Base-by-base conservation (phyloP, 2,329 filamentous ascomycete species). In the Aureobasidium zeae region DNA sequence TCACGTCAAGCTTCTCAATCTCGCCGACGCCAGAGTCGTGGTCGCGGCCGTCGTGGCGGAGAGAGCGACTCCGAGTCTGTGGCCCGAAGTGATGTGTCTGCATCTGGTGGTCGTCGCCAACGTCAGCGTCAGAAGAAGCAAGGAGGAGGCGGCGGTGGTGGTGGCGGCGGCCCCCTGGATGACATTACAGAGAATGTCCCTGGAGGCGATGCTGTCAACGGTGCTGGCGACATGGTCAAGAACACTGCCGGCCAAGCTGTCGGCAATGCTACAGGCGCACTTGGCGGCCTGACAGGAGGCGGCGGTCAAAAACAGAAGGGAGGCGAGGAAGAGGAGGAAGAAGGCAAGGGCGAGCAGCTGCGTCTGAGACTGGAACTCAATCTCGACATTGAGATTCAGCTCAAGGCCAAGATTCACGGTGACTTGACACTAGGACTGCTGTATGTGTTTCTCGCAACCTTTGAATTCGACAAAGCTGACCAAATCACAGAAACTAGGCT, bases 331-430 rank as follows among this genome's bases (percentile, higher is more conserved):
- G 57, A 57, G 32, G 57, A 60, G 7, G 64, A 61, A 11, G 60
- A 55, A 4, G 61, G 57, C 22, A 64, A 65, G 51, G 69, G 65
- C 48, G 68, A 70, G 56, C 68, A 74, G 53, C 63, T 79, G 51
- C 70, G 73, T 52, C 53, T 78, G 59, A 64, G 72, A 52, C 54
- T 79, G 49, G 75, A 79, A 52, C 61, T 78, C 51, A 79, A 79
- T 53, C 61, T 79, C 48, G 75, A 78, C 56, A 75, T 79, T 55
- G 75, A 79, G 56, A 69, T 79, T 44, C 72, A 78, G 55, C 61
- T 79, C 34, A 79, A 79, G 65, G 75, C 75, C n/a, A 77, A 74
- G 60, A 78, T 79, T 52, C 74, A 77, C 50, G 75, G 75, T 62
- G 75, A 79, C 53, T 62, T 79, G 48, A 78, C 76, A n/a, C 56